These are phyloP conservation scores for Penicillium bovifimosum DNA, from an alignment of 495 filamentous ascomycete genomes.

Conservation along the genomic window DNA sequence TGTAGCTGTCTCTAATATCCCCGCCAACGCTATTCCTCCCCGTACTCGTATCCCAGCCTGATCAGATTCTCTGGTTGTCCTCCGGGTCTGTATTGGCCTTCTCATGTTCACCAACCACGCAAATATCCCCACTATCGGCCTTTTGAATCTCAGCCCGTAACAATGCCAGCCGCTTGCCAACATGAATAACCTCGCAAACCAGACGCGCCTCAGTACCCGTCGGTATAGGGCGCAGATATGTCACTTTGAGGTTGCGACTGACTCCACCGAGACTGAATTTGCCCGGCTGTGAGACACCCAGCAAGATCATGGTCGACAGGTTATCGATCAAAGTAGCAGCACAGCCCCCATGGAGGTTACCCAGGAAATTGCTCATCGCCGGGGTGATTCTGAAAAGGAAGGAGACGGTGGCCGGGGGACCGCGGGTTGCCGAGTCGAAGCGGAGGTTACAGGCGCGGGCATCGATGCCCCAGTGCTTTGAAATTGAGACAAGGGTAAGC, in stretches of 20 bases:
- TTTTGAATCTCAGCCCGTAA: conserved; percentile 37
- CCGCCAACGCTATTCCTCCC: too few relatives aligned
- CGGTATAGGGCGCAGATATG: conserved; percentile 60
- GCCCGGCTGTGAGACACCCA: conserved; percentile 52
- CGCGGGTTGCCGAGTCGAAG: conserved; percentile 37
- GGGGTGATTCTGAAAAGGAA: conserved; percentile 48
- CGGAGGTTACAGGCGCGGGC: conserved; percentile 29
- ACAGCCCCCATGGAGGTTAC: conserved; percentile 67
- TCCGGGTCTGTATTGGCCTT: conserved; percentile 60
- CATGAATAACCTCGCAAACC: conserved; percentile 57
- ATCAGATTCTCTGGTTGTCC: conserved; percentile 23
- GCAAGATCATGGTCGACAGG: conserved; percentile 55
- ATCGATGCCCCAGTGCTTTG: conserved; percentile 36
- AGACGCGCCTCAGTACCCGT: conserved; percentile 46
- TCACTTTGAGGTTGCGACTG: conserved; percentile 59
- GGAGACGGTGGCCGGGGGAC: conserved; percentile 30
- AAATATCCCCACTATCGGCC: conserved; percentile 45
- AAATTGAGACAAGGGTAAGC: neutral
- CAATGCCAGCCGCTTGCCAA: conserved; percentile 52
- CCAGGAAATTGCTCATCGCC: conserved; percentile 51
- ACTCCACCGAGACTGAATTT: conserved; percentile 61
- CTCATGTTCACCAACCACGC: conserved; percentile 62
- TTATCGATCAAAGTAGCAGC: conserved; percentile 62
- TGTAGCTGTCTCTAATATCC: neutral
- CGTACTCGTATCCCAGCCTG: neutral